A percentile compares a stretch with the other conserved stretches of the same genome.
phyloP scores from a whole-genome alignment of 1,284 basidiomycete species.

The Sanghuangporus baumii region DNA sequence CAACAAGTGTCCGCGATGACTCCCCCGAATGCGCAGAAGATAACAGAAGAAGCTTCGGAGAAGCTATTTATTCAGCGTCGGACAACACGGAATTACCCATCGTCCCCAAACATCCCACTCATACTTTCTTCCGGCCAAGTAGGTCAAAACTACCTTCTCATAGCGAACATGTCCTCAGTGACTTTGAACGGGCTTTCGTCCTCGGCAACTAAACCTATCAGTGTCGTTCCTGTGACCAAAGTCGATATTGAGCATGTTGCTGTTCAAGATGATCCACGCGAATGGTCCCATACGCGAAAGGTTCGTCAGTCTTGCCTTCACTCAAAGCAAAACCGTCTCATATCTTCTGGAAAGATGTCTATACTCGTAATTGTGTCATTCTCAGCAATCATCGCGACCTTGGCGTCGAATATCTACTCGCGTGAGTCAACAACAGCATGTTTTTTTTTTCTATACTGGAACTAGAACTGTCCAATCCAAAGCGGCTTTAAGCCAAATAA shows the following conservation, averaged over 20 bases:
- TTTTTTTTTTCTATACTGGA: not conserved
- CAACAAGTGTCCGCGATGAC: not conserved
- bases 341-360: slow-evolving; percentile 34
- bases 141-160: not conserved
- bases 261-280: slow-evolving; percentile 73
- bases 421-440: slow-evolving; percentile 35
- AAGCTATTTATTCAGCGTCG: not conserved
- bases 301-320: slow-evolving; percentile 25
- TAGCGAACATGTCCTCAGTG: not conserved
- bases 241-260: slow-evolving; percentile 60
- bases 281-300: slow-evolving; percentile 69
- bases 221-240: not conserved
- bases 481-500: slow-evolving; percentile 67
- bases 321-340: not conserved
- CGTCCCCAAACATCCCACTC: not conserved
- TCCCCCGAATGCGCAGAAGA: not conserved
- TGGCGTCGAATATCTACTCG: slow-evolving; percentile 65
- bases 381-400: slow-evolving; percentile 62
- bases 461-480: not conserved
- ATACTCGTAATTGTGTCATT: slow-evolving; percentile 53
- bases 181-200: not conserved
- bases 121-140: not conserved
- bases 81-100: not conserved
- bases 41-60: not conserved
- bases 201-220: not conserved